These are phyloP conservation scores for Diophrys sp. DNA, from an alignment of 73 alveolate species.

Conservation along the genomic window DNA sequence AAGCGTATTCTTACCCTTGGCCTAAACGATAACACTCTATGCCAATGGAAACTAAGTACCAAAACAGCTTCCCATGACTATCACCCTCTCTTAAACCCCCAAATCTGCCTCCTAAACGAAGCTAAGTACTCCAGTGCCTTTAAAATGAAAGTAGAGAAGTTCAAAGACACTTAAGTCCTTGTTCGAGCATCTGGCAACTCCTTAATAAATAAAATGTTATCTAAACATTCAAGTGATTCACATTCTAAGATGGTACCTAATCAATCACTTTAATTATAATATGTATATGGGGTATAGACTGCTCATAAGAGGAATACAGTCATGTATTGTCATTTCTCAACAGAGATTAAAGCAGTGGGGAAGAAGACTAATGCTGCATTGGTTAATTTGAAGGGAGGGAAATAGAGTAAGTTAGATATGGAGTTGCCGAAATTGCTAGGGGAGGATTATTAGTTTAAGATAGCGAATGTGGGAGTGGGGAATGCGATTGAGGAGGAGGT, in stretches of 20 bases:
- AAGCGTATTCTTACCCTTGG: slow-evolving; percentile 64
- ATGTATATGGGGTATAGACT: slow-evolving; percentile 70
- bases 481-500: neutral
- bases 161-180: slow-evolving; percentile 53
- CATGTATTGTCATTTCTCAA: slow-evolving; percentile 58
- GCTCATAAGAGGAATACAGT: slow-evolving; percentile 73
- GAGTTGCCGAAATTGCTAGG: neutral
- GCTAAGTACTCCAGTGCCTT: slow-evolving; percentile 34
- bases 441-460: neutral
- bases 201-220: slow-evolving; percentile 44
- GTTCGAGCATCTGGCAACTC: slow-evolving; percentile 40
- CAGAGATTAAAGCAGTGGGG: neutral
- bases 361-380: neutral
- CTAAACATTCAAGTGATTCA: slow-evolving; percentile 39
- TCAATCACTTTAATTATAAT: slow-evolving; percentile 58
- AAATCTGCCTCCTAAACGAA: too few relatives aligned
- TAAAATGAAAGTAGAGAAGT: slow-evolving; percentile 14
- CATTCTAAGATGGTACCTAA: slow-evolving; percentile 68
- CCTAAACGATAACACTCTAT: slow-evolving; percentile 54
- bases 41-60: slow-evolving; percentile 57
- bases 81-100: too few relatives aligned
- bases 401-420: neutral
- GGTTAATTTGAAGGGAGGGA: too few relatives aligned
- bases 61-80: neutral
- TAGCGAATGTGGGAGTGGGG: neutral